Percentiles rank a stretch among this genome's conserved stretches.
phyloP scores from a whole-genome alignment of 1,284 basidiomycete species.

The Neonothopanus nambi region DNA sequence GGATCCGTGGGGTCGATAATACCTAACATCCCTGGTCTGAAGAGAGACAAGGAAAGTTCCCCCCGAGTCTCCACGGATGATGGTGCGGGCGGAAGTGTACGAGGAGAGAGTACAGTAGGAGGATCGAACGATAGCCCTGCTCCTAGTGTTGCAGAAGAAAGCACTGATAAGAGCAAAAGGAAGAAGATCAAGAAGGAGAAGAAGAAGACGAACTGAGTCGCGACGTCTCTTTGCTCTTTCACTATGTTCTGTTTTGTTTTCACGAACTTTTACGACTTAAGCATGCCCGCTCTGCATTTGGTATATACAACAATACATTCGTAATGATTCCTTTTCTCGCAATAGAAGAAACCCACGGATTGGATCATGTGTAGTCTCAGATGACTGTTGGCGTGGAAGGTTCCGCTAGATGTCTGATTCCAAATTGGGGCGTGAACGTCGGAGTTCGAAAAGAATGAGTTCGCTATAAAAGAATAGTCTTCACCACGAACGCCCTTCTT shows the following conservation, averaged over 20 bases:
- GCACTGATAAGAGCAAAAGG: slow-evolving; percentile 48
- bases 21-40: slow-evolving; percentile 37
- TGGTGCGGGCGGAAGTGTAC: slow-evolving; percentile 21
- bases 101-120: slow-evolving; percentile 36
- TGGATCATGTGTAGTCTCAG: not conserved
- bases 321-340: not conserved
- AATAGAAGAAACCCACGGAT: not conserved
- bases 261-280: slow-evolving; percentile 21
- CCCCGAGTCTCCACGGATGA: slow-evolving; percentile 41
- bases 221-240: not conserved
- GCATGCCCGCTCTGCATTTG: slow-evolving; percentile 16
- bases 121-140: slow-evolving; percentile 48
- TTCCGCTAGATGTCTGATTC: too few species aligned
- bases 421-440: slow-evolving; percentile 19
- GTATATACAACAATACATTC: too few species aligned
- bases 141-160: slow-evolving; percentile 48
- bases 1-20: slow-evolving; percentile 51
- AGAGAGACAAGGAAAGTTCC: slow-evolving; percentile 30
- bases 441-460: slow-evolving; percentile 48
- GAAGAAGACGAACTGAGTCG: slow-evolving; percentile 39
- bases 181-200: slow-evolving; percentile 48
- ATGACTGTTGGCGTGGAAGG: not conserved
- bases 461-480: slow-evolving; percentile 33
- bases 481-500: slow-evolving; percentile 43
- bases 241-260: not conserved